These are phyloP conservation scores for Neofusicoccum sp. DNA, from an alignment of 2,329 filamentous ascomycete genomes.

Conservation along the genomic window DNA sequence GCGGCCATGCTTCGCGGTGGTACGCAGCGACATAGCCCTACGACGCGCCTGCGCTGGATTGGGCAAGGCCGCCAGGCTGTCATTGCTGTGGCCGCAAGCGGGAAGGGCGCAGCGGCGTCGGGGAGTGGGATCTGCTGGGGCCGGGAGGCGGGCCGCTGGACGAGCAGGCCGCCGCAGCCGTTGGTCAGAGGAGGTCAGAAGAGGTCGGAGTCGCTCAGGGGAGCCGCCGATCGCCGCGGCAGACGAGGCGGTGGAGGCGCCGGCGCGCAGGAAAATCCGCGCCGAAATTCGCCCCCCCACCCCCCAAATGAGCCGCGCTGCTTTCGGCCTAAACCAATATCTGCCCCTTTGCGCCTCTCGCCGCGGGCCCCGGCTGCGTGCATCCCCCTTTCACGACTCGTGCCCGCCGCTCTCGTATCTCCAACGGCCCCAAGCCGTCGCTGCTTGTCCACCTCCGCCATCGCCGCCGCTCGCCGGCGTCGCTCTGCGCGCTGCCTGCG, in stretches of 20 bases:
- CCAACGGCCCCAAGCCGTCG: neutral
- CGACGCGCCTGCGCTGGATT: neutral
- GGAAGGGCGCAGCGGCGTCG: neutral
- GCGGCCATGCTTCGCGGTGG: neutral
- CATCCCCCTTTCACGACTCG: neutral
- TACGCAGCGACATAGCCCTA: neutral
- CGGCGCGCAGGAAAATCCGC: neutral
- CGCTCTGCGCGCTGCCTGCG: neutral
- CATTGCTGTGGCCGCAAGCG: neutral
- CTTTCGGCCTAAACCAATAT: slow-evolving; percentile 11
- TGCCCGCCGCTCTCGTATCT: neutral
- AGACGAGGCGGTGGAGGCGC: slow-evolving; percentile 6
- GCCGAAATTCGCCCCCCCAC: slow-evolving; percentile 1
- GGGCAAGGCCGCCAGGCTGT: neutral
- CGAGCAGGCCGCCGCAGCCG: neutral
- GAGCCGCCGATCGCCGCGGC: neutral
- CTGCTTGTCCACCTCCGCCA: neutral
- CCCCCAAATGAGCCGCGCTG: slow-evolving; percentile 1
- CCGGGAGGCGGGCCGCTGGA: neutral
- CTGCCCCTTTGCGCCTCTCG: neutral
- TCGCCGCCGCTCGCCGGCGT: neutral
- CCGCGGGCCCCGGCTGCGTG: neutral
- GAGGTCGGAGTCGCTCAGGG: neutral
- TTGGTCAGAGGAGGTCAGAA: too few species aligned
- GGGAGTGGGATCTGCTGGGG: neutral